Percentiles rank a stretch among this genome's conserved stretches.
These are phyloP conservation scores for Arctium minus DNA, from an alignment of 129 eudicot species.

Conservation along the genomic window DNA sequence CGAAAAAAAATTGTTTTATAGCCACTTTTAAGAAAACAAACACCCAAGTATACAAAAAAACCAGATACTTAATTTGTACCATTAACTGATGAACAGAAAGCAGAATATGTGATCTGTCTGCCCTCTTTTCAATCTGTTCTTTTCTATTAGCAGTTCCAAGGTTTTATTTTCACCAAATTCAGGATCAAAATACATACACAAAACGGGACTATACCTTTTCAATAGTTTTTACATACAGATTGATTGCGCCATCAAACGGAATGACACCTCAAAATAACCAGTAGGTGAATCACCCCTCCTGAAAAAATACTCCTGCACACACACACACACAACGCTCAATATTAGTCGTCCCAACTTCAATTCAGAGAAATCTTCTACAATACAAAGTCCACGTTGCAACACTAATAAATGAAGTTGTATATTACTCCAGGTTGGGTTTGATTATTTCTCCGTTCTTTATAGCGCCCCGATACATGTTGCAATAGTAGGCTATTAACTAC, in stretches of 20 bases:
- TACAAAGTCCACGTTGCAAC: not conserved
- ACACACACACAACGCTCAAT: not conserved
- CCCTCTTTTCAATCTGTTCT: not conserved
- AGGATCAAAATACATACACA: conserved; percentile 25
- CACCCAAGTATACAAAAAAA: not conserved
- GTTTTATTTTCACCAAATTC: conserved; percentile 15
- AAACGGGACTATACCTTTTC: conserved; percentile 30
- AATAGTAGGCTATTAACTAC: not conserved
- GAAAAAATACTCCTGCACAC: conserved; percentile 24
- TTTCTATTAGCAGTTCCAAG: not conserved
- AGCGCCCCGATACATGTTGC: not conserved
- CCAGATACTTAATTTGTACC: not conserved
- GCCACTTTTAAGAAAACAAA: not conserved
- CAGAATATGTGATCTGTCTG: not conserved
- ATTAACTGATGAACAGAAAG: conserved; percentile 11
- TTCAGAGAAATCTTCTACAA: not conserved
- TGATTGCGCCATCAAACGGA: conserved; percentile 44
- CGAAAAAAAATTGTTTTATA: not conserved
- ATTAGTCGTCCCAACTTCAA: not conserved
- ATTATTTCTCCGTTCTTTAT: not conserved
- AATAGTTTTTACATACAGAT: conserved; percentile 53
- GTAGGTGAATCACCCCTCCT: conserved; percentile 46
- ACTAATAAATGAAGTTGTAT: not conserved
- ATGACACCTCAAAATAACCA: conserved; percentile 45
- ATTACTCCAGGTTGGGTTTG: not conserved